Evolutionary conservation across 345 rosid genomes (phyloP), one percentile per base, ranked within the genome.

Genomic region (Litchi chinensis): DNA sequence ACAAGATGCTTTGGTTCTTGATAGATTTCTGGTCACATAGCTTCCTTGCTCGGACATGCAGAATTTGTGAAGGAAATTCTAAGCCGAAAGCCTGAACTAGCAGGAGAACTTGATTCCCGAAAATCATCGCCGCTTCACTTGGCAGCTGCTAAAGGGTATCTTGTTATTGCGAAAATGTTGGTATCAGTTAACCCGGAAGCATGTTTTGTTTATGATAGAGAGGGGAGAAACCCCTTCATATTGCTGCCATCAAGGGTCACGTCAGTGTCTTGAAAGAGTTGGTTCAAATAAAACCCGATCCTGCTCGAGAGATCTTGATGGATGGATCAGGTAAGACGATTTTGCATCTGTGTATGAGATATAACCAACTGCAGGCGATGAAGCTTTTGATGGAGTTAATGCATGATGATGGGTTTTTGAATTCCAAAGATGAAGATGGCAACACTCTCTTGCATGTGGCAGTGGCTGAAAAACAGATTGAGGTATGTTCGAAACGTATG

Each of bases 201-300:
- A 8, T 80, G 71, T 19, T 40, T 65, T 21, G 74, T 24, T 69
- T 19, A 56, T 62, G 83, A 83, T n/a, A 43, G 21, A 0, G 79
- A 83, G 12, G 86, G 83, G 77, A 81, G 54, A 80, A 77, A 22
- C 82, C 83, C 10, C 73, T 83, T 0, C 86, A 80, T 67, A 63
- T 83, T 16, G 83, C 71, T 6, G 79, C 82, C 22, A 57, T 80
- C 32, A 80, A 77, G 32, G 86, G 83, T 18, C 79, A 67, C n/a
- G 62, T 74, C 7, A 26, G 44, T 43, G 86, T 83, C 10, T 4
- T 80, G 43, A 21, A 11, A 5, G 81, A 77, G 50, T 21, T 83
- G 81, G 21, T 74, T 19, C 43, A 37, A 40, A 64, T 28, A 5
- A 73, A 21, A 26, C 74, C 83, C 3, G 50, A 64, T 37, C 69